Conservation (phyloP, 805 yeast genomes). For the Saccharomycopsis lassenensis region DNA sequence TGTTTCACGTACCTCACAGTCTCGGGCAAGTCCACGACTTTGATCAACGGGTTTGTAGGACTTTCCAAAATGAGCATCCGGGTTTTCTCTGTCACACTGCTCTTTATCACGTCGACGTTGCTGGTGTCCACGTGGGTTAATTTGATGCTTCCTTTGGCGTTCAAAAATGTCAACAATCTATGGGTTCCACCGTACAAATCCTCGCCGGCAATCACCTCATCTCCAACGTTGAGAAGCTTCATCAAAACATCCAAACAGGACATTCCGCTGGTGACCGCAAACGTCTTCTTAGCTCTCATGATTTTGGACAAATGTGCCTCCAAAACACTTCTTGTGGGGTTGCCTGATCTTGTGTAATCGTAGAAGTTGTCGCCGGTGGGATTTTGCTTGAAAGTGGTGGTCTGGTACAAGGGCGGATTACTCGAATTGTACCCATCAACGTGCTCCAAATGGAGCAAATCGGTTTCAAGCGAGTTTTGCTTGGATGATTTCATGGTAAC, state of each 20-base stretch:
- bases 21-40: constrained; percentile 68
- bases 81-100: constrained; percentile 46
- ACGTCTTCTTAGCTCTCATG: constrained; percentile 61
- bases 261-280: constrained; percentile 89
- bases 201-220: constrained; percentile 87
- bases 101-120: constrained; percentile 45
- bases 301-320: constrained; percentile 70
- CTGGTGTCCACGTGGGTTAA: constrained; percentile 80
- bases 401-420: constrained; percentile 80
- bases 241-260: constrained; percentile 81
- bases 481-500: too few relatives aligned
- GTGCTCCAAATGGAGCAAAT: constrained; percentile 50
- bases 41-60: constrained; percentile 90
- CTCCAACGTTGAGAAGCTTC: constrained; percentile 66
- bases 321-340: constrained; percentile 78
- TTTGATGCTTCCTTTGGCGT: constrained; percentile 49
- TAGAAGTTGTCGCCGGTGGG: constrained; percentile 62
- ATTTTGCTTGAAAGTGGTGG: constrained; percentile 87
- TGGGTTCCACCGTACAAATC: constrained; percentile 94
- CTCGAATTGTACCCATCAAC: constrained; percentile 69
- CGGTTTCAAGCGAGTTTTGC: too few relatives aligned
- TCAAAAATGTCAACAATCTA: constrained; percentile 65
- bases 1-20: constrained; percentile 58
- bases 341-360: constrained; percentile 86
- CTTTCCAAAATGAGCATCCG: constrained; percentile 76